Percentiles rank a stretch among this genome's conserved stretches.
phyloP scores from a whole-genome alignment of 2,329 filamentous ascomycete species.

The Diplodia sapinea region DNA sequence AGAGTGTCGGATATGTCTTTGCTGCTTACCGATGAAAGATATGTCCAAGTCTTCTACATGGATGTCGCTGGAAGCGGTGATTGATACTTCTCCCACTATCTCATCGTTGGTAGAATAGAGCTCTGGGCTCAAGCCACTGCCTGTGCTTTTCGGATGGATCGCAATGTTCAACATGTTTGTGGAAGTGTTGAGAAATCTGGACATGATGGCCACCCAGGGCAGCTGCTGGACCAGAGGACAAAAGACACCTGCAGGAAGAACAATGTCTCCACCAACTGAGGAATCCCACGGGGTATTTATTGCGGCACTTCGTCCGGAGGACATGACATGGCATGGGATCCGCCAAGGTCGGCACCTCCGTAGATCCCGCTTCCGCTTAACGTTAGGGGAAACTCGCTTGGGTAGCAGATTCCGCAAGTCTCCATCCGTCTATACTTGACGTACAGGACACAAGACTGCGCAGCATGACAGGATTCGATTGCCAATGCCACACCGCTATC shows the following conservation, averaged over 20 bases:
- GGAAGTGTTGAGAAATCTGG: background rate
- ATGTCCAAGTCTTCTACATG: background rate
- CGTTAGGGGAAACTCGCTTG: slow-evolving; percentile 22
- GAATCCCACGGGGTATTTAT: background rate
- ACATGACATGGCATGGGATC: background rate
- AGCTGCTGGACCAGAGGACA: background rate
- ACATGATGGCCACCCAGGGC: background rate
- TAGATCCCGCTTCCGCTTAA: slow-evolving; percentile 18
- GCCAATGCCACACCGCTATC: slow-evolving; percentile 10
- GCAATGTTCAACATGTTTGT: background rate
- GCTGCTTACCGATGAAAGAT: background rate
- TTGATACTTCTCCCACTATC: background rate
- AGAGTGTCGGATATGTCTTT: no score
- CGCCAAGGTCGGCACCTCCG: background rate
- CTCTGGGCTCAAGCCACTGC: background rate
- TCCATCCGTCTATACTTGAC: slow-evolving; percentile 25
- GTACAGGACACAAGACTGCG: background rate
- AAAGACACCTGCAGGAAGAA: no score
- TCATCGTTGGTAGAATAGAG: slow-evolving; percentile 3
- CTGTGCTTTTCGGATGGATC: background rate
- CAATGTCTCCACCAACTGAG: no score
- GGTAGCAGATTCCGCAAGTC: background rate
- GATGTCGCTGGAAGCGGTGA: background rate
- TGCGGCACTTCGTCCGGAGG: background rate
- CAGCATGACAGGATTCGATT: slow-evolving; percentile 8